Evolutionary conservation across 306 rosid species (phyloP), one percentile per base, ranked within the genome.

Genomic region (Sicyos baderoa): DNA sequence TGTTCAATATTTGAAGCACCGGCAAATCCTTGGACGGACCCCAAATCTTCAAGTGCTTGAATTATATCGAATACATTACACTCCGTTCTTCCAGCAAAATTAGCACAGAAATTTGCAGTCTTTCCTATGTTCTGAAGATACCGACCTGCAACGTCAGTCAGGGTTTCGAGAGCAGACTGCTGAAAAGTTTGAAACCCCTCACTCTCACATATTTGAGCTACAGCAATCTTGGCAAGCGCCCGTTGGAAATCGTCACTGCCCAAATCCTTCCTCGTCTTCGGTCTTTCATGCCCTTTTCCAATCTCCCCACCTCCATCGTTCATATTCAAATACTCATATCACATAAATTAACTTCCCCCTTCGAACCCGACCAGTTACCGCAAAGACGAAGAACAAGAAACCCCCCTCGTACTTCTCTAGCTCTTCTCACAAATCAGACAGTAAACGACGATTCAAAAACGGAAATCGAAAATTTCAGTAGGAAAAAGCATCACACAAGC

Each of bases 311-410:
- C 86, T 48, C 96, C 96, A 91, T 91, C 75, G 84, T 81, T 87
- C 97, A 91, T 91, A 85, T 91, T 91, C 89, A 88, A 88, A 78
- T 72, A 90, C 81, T 83, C 97, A 85, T 84, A 85, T 86, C 89
- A 68, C 35, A 32, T 13, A 0, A 37, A 27, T 18, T 40, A 10
- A 29, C 7, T 4, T 14, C 74, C 47, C 63, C 9, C 45, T 35
- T 35, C 10, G 67, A 19, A 35, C 48, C 21, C 42, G 6, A 11
- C 17, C 42, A 27, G 14, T 42, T 37, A 59, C 1, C 1, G 3
- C 3, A 1, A 5, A 57, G 27, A 29, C 44, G 0, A 42, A 40
- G 37, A 27, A 32, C 22, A 48, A 23, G 16, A 67, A 23, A 67
- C 49, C 45, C 37, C 72, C 57, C 21, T 23, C 22, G 44, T 25